Evolutionary conservation across 768 basidiomycete genomes (phyloP), one percentile per base, ranked within the genome.

Genomic region (Tricholoma saponaceum): DNA sequence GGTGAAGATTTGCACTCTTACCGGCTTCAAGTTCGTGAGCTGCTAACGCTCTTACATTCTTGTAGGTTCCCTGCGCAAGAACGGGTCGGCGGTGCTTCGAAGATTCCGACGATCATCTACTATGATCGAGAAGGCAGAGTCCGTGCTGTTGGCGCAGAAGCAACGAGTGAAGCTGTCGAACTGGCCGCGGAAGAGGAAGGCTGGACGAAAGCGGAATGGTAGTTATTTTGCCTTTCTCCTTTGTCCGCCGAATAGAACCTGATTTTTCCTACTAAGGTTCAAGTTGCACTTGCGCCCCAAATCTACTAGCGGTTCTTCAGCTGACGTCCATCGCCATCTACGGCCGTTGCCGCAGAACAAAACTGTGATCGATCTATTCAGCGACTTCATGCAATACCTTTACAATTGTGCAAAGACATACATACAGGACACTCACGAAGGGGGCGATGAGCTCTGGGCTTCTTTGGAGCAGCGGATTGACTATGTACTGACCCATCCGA

Each of bases 401-500:
- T 73, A 76, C 35, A 59, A 66, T 25, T 80, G 79, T 53, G 70
- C 79, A 0, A 66, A 59, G 51, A 69, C 62, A 4, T 83, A 77
- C 53, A 76, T 83, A 32, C 67, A 76, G 57, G 78, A 82, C 39
- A 74, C 73, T 0, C 76, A 82, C 51, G 70, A 73, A 0, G 76
- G 70, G 51, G 82, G 80, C 6, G 56, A 46, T 1, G 67, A 66
- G 2, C 62, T 81, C 55, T 81, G 78, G 79, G 30, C 59, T 2
- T 78, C 79, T 5, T 39, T 80, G 5, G 65, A 71, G 52, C 51
- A 66, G 4, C 69, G 69, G 4, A 75, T 77, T 12, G 74, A 81
- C 22, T 81, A 78, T 55, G 73, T 82, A n/a, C 66, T 80, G 35
- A 74, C 74, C 4, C 82, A 83, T 58, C 84, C 85, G 3, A 85